Conservation (phyloP, 306 rosid genomes). For the Castanea crenata region DNA sequence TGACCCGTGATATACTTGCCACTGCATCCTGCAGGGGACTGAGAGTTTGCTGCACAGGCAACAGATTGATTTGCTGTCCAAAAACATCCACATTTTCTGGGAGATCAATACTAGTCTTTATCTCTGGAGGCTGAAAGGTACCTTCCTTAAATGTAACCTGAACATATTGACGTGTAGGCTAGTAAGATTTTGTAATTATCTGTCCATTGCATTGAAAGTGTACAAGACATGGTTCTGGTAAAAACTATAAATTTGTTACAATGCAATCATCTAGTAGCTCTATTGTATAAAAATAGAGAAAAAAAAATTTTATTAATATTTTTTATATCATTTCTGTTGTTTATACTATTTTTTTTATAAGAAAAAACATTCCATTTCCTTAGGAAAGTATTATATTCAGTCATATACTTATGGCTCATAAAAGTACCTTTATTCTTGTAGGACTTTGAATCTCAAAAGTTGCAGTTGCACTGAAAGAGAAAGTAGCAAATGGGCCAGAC, state of each 20-base stretch:
- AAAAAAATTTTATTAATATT: background rate
- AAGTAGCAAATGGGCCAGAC: conserved; percentile 65
- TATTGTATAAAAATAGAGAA: background rate
- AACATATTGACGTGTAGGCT: conserved; percentile 20
- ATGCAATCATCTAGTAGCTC: background rate
- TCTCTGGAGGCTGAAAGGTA: conserved; percentile 74
- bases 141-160: conserved; percentile 96
- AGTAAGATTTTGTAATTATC: conserved; percentile 14
- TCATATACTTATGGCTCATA: conserved; percentile 2
- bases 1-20: conserved; percentile 52
- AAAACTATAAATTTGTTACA: background rate
- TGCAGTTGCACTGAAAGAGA: conserved; percentile 84
- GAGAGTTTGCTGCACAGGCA: conserved; percentile 65
- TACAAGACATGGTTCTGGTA: background rate
- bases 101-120: conserved; percentile 69
- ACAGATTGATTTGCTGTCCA: conserved; percentile 72
- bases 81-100: conserved; percentile 67
- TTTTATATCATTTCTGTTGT: background rate
- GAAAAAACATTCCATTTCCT: background rate
- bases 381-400: background rate
- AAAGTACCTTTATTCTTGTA: conserved; percentile 80
- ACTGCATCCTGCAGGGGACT: conserved; percentile 62
- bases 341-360: background rate
- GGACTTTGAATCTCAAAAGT: conserved; percentile 88
- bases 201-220: background rate